Evolutionary conservation across 805 yeast species (phyloP), one percentile per base, ranked within the genome.

Genomic region (Metschnikowia picachoensis): DNA sequence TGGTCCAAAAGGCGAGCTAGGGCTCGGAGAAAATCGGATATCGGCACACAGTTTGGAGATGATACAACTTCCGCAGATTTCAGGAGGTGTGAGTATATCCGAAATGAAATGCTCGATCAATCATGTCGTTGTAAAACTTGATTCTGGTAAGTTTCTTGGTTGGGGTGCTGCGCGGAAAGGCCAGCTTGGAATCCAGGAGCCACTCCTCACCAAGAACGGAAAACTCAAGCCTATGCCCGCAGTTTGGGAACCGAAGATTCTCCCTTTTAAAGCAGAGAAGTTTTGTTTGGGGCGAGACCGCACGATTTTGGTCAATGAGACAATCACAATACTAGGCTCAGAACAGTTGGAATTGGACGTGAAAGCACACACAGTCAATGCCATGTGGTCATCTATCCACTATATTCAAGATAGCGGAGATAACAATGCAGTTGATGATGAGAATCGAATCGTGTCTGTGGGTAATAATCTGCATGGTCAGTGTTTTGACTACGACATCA

Each of bases 391-490:
- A 0, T 83, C 95, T 0, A 48, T 85, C 0, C 96, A 87, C 62
- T 28, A 30, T 14, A 28, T 48, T 11, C 29, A 35, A 2, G 30
- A 31, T 10, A 11, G 3, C 28, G 15, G 12, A 35, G 13, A 4
- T 5, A n/a, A 14, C 10, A 8, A 13, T 11, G 16, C 12, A 11
- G 25, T 14, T 8, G 34, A 14, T 20, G 8, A 3, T 20, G 25
- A 4, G 25, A 20, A 20, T 20, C 25, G 25, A 7, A 20, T 20
- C 8, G 25, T 20, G 6, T 82, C 94, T 0, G 52, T 70, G 44
- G 98, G 98, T 0, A 89, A 87, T 64, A 80, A 85, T 59, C 76
- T 83, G 13, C 94, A 87, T 58, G 84, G 84, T 3, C 98, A 92
- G 63, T 49, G 74, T 13, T 72, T 51, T 65, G 70, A 10, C 63